Conservation (phyloP, 192 early-diverging fungal species). For the Mortierella hygrophila region DNA sequence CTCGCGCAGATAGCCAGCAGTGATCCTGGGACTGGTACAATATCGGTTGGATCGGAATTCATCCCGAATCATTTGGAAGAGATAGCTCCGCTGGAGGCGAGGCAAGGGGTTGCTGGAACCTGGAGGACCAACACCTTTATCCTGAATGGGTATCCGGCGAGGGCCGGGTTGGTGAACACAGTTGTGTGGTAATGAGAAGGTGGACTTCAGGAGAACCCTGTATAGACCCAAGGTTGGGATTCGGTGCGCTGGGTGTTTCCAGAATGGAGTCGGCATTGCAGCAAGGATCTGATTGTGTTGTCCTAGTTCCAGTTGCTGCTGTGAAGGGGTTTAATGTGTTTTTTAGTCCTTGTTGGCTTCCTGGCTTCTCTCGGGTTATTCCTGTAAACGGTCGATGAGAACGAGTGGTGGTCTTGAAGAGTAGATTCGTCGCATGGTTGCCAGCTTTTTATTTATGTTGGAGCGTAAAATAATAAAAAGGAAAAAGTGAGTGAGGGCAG, state of each 20-base stretch:
- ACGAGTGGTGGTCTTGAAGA: not conserved
- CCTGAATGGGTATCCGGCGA: constrained; percentile 23
- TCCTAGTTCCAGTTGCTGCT: too few species aligned
- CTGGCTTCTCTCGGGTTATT: not conserved
- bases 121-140: constrained; percentile 29
- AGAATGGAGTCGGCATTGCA: constrained; percentile 38
- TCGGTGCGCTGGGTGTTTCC: constrained; percentile 50
- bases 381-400: not conserved
- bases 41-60: constrained; percentile 46
- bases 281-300: not conserved
- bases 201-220: constrained; percentile 29
- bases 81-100: constrained; percentile 32
- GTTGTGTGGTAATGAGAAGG: constrained; percentile 16
- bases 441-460: not conserved
- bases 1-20: constrained; percentile 28
- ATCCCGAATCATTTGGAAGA: constrained; percentile 46
- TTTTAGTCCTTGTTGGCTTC: not conserved
- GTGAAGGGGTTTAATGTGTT: not conserved
- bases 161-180: constrained; percentile 32
- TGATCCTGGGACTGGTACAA: constrained; percentile 47
- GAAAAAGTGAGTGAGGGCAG: not conserved
- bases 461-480: not conserved
- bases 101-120: constrained; percentile 17
- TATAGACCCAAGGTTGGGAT: constrained; percentile 54
- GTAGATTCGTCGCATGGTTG: not conserved